Evolutionary conservation across 1,139 yeast genomes (phyloP).

Genomic region (Suhomyces terraborum): DNA sequence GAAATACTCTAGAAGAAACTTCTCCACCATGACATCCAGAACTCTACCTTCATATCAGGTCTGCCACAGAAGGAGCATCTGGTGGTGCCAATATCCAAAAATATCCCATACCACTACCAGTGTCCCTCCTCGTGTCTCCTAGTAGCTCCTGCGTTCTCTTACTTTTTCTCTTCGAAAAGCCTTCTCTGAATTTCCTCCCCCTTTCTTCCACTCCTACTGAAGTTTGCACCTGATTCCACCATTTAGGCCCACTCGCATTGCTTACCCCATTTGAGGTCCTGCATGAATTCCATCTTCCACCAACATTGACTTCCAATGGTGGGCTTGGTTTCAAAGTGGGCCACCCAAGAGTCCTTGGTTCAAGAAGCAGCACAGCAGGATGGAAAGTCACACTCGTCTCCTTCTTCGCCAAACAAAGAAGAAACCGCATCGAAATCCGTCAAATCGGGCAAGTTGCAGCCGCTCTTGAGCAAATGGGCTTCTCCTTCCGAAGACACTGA

Average conservation of each 20-base stretch:
- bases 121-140: too few species aligned
- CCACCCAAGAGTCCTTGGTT: conserved; percentile 33
- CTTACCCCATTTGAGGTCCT: conserved; percentile 1
- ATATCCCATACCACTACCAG: too few species aligned
- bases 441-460: conserved; percentile 16
- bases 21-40: too few species aligned
- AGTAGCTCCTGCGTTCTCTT: too few species aligned
- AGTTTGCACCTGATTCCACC: too few species aligned
- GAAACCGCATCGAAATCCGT: conserved; percentile 16
- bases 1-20: too few species aligned
- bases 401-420: conserved; percentile 1
- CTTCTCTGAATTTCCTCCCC: too few species aligned
- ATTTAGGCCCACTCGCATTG: neutral
- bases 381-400: neutral
- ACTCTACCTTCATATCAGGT: too few species aligned
- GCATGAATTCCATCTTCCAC: conserved; percentile 1
- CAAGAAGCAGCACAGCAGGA: conserved; percentile 30
- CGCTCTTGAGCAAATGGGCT: conserved; percentile 37
- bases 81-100: too few species aligned
- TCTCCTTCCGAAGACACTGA: conserved; percentile 14
- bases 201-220: too few species aligned
- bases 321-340: conserved; percentile 44
- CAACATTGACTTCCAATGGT: conserved; percentile 24
- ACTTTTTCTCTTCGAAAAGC: too few species aligned
- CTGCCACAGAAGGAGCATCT: too few species aligned